Base-by-base conservation (phyloP, 2,329 filamentous ascomycete species). In the Xylariaceae sp. region DNA sequence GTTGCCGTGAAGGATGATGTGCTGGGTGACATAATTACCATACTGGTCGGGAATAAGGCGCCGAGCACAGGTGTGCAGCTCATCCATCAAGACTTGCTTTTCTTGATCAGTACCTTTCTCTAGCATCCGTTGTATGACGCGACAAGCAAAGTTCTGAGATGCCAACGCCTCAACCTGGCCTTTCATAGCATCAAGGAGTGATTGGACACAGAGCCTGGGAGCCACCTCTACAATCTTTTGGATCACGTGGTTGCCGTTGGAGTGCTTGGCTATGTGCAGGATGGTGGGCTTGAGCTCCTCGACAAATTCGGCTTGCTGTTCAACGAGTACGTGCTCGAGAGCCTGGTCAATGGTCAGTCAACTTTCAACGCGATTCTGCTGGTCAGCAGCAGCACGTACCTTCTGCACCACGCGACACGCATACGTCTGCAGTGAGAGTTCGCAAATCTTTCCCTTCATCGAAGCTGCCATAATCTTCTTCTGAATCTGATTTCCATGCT, bases 391-490 rank as follows among this genome's bases (percentile, higher is more conserved):
- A 6, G 3, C 60, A 50, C 66, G 53, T 60, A 88, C 86, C 79
- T 95, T 96, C 66, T 98, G 93, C 0, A 98, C 91, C 8, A 97
- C 93, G 44, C 93, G 82, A 63, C 93, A 98, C 10, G 88, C 91
- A 63, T 97, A 97, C 76, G 91, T 89, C 64, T 96, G 88, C 49
- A 82, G 73, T 1, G 91, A 95, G 41, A 98, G 70, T 23, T 83
- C 79, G 37, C 87, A 71, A 11, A 97, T 82, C 60, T 91, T 87
- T 6, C 86, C 86, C 64, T 85, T 88, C 90, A 97, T 96, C 65
- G 87, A 83, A 52, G 83, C 82, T 1, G 89, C 90, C 34, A 98
- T 69, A 2, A 86, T 77, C 66, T 85, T 90, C 72, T 98, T 98
- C 70, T 98, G 93, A 0, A 84, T 79, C 66, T 95, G 91, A 56